Base-by-base conservation (phyloP, 2,329 filamentous ascomycete species). In the Sporothrix pseudoabietina region DNA sequence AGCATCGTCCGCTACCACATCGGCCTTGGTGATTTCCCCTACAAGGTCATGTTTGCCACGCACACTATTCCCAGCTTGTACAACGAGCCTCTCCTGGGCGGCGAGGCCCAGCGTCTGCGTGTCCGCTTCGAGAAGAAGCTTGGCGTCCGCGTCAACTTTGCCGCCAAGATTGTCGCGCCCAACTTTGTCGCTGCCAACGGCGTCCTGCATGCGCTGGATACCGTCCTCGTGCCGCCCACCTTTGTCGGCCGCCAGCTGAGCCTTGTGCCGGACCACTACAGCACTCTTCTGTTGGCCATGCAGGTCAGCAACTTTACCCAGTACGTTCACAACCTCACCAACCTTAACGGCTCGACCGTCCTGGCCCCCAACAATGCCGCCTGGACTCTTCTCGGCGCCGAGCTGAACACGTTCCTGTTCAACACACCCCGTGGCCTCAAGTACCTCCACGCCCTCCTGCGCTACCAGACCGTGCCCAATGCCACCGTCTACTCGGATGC, bases 371-470 rank as follows among this genome's bases (percentile, higher is more conserved):
- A 87, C 63, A 97, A 98, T 85, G 83, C 82, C 4, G 94, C 94
- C n/a, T 97, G 95, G 84, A 79, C 87, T 77, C 88, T 88, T 76
- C 89, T 98, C 0, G 93, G 94, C 0, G 86, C 88, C 0, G 85
- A 81, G 72, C 88, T 91, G 78, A 97, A 95, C 79, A 92, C 90
- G 30, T 98, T 97, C 86, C 85, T 98, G 4, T 98, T 98, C 86
- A 87, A 87, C 81, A 92, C 91, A 74, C 84, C 88, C 39, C 87
- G 86, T 71, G 94, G 94, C 1, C 84, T 87, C 76, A 90, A 90
- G 80, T 97, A 93, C 79, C 87, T 98, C 22, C 89, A 88, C 76
- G 93, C 93, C 0, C 83, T 97, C 63, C 84, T 97, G 19, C 85
- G 93, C 83, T 97, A 97, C 79, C 92, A 95, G 78, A 86, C 94